A percentile compares a stretch with the other conserved stretches of the same genome.
phyloP scores from a whole-genome alignment of 768 basidiomycete species.

The Russula ochroleuca region DNA sequence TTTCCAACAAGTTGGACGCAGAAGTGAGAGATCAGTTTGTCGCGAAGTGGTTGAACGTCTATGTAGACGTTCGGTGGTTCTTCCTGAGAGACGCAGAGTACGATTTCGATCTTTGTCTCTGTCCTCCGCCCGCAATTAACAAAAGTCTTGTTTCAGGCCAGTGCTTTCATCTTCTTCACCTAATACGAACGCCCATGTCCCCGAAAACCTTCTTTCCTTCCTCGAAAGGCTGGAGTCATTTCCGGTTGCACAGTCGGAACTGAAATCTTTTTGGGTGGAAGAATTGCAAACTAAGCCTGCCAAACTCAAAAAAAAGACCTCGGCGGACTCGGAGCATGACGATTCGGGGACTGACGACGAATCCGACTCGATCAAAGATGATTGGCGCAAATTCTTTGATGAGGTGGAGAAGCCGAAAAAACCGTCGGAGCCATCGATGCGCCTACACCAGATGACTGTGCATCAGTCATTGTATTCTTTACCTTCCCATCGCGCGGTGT shows the following conservation, averaged over 20 bases:
- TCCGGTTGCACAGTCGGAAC: slow-evolving; percentile 62
- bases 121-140: slow-evolving; percentile 12
- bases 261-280: slow-evolving; percentile 76
- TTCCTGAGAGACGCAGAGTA: slow-evolving; percentile 78
- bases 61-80: slow-evolving; percentile 87
- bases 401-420: slow-evolving; percentile 43
- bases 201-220: slow-evolving; percentile 55
- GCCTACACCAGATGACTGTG: slow-evolving; percentile 62
- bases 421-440: slow-evolving; percentile 38
- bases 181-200: slow-evolving; percentile 37
- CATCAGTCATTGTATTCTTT: slow-evolving; percentile 77
- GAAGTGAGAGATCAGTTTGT: slow-evolving; percentile 64
- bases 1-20: slow-evolving; percentile 43
- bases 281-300: slow-evolving; percentile 58
- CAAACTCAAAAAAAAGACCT: slow-evolving; percentile 38
- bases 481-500: slow-evolving; percentile 72
- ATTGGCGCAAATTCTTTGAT: slow-evolving; percentile 86
- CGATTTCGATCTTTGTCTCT: slow-evolving; percentile 29
- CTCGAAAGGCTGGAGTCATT: slow-evolving; percentile 68
- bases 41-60: slow-evolving; percentile 66
- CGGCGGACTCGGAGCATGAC: slow-evolving; percentile 12
- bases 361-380: slow-evolving; percentile 42
- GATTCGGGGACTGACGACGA: slow-evolving; percentile 34
- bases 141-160: slow-evolving; percentile 33
- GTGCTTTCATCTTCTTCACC: slow-evolving; percentile 31